Percentiles rank a stretch among this genome's conserved stretches.
phyloP scores from a whole-genome alignment of 768 basidiomycete species.

The Mrakia hoshinonis region DNA sequence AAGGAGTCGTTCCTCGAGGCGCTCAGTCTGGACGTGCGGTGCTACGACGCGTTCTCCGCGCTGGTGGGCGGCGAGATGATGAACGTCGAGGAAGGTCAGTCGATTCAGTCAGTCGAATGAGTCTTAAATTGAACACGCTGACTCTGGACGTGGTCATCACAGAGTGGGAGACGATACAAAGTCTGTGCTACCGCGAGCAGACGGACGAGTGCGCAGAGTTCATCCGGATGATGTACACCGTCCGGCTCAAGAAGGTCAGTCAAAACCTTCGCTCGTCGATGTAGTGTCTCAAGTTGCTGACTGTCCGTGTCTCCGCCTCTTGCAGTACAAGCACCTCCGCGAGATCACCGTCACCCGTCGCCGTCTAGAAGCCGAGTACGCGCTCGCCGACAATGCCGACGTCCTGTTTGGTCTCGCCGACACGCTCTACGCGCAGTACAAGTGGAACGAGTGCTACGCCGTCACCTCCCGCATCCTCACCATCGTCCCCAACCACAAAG shows the following conservation, averaged over 20 bases:
- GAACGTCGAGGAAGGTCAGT: conserved; percentile 80
- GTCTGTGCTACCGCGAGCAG: conserved; percentile 71
- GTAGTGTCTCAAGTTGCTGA: background rate
- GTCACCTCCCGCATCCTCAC: conserved; percentile 80
- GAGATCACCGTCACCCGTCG: conserved; percentile 75
- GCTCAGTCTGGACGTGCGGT: conserved; percentile 85
- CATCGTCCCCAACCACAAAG: conserved; percentile 72
- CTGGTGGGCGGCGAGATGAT: conserved; percentile 90
- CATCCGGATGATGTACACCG: conserved; percentile 82
- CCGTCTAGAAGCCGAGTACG: conserved; percentile 72
- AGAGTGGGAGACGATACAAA: conserved; percentile 96
- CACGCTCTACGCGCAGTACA: conserved; percentile 72
- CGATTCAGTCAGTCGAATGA: background rate
- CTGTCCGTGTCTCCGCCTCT: background rate
- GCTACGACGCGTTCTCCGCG: conserved; percentile 89
- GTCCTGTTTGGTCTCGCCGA: conserved; percentile 85
- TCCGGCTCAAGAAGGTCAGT: conserved; percentile 68
- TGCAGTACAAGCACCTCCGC: conserved; percentile 60
- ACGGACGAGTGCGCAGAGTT: conserved; percentile 82
- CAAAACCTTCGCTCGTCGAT: background rate
- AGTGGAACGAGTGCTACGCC: conserved; percentile 88
- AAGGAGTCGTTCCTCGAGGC: conserved; percentile 96
- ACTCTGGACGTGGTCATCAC: background rate
- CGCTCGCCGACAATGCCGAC: conserved; percentile 82
- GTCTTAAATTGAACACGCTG: background rate